These are phyloP conservation scores for Clavispora santaluciae DNA, from an alignment of 805 yeast species.

Conservation along the genomic window DNA sequence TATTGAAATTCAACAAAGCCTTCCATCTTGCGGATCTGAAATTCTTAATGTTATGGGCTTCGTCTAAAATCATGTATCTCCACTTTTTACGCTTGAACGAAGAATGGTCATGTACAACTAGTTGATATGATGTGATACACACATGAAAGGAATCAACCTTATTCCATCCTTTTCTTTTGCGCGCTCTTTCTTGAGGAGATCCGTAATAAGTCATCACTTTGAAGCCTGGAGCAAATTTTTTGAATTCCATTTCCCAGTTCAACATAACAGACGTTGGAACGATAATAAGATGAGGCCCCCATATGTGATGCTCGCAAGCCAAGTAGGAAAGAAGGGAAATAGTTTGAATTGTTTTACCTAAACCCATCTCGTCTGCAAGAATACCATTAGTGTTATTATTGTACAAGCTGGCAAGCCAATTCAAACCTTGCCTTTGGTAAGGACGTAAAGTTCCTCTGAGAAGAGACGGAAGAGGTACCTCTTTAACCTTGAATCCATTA, in stretches of 20 bases:
- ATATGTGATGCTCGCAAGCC: conserved; percentile 87
- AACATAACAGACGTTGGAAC: conserved; percentile 97
- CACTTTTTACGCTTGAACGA: conserved; percentile 88
- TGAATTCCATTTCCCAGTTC: conserved; percentile 99
- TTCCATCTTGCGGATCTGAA: conserved; percentile 97
- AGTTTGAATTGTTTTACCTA: conserved; percentile 96
- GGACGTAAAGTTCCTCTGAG: conserved; percentile 80
- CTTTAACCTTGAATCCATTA: conserved; percentile 42
- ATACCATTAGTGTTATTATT: conserved; percentile 93
- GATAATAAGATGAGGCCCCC: conserved; percentile 98
- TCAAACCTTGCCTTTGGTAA: conserved; percentile 93
- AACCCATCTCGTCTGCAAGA: conserved; percentile 98
- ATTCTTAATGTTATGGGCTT: conserved; percentile 96
- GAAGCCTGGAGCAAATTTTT: conserved; percentile 96
- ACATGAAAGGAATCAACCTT: conserved; percentile 94
- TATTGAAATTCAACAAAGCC: conserved; percentile 87
- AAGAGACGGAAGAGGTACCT: conserved; percentile 73
- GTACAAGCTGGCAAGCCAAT: conserved; percentile 94
- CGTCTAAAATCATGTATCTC: conserved; percentile 96
- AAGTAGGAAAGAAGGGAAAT: conserved; percentile 79
- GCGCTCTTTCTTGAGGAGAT: conserved; percentile 92
- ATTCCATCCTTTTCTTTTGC: conserved; percentile 96
- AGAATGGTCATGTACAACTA: conserved; percentile 96
- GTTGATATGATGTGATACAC: conserved; percentile 93
- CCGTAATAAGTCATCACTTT: conserved; percentile 95